Evolutionary conservation across 2,329 filamentous ascomycete species (phyloP).

Genomic region (Hawksworthiomyces lignivorus): DNA sequence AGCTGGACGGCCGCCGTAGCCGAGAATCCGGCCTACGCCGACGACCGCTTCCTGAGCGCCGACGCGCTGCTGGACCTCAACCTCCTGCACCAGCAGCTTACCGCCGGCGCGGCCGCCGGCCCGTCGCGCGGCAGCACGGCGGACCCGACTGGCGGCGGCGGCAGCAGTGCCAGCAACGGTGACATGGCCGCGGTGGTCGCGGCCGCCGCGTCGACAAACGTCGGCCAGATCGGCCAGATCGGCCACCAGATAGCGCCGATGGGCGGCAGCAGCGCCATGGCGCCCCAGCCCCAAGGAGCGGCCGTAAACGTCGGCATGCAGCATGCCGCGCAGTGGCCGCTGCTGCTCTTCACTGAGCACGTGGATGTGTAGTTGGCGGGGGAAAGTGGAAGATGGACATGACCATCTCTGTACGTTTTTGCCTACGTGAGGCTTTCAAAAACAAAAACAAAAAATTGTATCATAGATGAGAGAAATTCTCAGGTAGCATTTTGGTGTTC

Average conservation of each 20-base stretch:
- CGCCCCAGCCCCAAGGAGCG: too few relatives aligned
- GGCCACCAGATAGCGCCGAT: background rate
- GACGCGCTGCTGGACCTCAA: constrained; percentile 41
- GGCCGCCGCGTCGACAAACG: background rate
- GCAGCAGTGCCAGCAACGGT: background rate
- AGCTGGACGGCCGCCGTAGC: constrained; percentile 47
- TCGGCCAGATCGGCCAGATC: background rate
- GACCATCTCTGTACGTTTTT: too few relatives aligned
- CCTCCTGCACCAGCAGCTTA: constrained; percentile 17
- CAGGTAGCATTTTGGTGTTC: too few relatives aligned
- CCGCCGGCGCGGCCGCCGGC: background rate
- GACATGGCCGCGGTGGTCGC: background rate
- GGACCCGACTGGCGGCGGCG: background rate
- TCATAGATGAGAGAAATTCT: too few relatives aligned
- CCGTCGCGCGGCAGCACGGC: background rate
- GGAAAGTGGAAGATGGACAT: too few relatives aligned
- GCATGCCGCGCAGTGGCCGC: constrained; percentile 11
- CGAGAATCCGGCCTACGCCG: constrained; percentile 40
- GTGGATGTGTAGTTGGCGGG: too few relatives aligned
- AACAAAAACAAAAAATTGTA: too few relatives aligned
- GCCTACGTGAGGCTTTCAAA: too few relatives aligned
- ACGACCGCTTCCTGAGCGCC: constrained; percentile 32
- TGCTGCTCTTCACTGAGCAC: constrained; percentile 9
- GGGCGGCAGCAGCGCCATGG: too few relatives aligned
- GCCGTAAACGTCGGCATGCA: background rate